Conservation (phyloP, 805 yeast genomes). For the Saccharomyces cerevisiae region DNA sequence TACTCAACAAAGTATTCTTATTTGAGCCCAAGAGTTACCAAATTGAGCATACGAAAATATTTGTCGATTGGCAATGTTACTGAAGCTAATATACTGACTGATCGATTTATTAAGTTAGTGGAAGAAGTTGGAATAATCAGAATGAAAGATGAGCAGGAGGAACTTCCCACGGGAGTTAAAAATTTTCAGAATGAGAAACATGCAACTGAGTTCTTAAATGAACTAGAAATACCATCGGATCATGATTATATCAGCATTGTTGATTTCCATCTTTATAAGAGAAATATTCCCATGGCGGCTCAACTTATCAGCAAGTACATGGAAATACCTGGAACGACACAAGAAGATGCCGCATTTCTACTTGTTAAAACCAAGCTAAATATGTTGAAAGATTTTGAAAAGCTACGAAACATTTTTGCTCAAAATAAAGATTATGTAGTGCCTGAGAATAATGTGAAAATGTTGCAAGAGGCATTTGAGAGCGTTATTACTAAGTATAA, state of each 20-base stretch:
- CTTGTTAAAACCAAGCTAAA: constrained; percentile 22
- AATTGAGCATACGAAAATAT: constrained; percentile 31
- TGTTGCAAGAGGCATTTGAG: constrained; percentile 9
- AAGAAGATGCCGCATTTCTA: constrained; percentile 11
- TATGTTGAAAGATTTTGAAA: constrained; percentile 16
- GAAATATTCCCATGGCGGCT: constrained; percentile 8
- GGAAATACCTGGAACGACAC: constrained; percentile 9
- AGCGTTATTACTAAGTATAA: constrained; percentile 14
- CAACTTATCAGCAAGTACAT: constrained; percentile 23
- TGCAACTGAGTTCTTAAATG: constrained; percentile 19
- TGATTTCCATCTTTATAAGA: constrained; percentile 17
- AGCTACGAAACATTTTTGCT: constrained; percentile 11
- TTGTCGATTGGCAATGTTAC: constrained; percentile 17
- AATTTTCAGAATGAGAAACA: background rate
- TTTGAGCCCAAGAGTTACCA: constrained; percentile 32
- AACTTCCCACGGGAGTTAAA: background rate
- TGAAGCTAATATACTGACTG: constrained; percentile 30
- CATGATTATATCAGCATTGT: constrained; percentile 23
- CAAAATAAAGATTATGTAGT: constrained; percentile 5
- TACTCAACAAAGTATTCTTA: constrained; percentile 24
- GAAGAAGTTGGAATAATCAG: constrained; percentile 16
- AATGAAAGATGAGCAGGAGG: constrained; percentile 9
- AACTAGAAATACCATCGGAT: constrained; percentile 20
- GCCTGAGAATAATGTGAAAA: constrained; percentile 4
- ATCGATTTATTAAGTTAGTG: constrained; percentile 21